A percentile compares a stretch with the other conserved stretches of the same genome.
Evolutionary conservation across 345 rosid species (phyloP).

Genomic region (Gossypioides kirkii): DNA sequence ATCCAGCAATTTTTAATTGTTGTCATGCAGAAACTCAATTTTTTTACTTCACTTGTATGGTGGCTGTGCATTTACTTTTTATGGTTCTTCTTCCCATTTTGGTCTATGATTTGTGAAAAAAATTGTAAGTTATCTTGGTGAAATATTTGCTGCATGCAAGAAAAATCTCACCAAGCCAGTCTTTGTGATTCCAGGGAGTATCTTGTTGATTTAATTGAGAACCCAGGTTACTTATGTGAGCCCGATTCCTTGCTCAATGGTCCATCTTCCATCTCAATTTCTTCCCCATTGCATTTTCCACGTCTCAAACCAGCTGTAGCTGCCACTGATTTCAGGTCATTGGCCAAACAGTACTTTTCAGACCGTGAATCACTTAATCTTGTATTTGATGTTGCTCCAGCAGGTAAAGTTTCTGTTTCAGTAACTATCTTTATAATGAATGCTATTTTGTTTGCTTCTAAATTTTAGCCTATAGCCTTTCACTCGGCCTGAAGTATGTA

Average conservation of each 20-base stretch:
- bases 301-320: constrained; percentile 62
- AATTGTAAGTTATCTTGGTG: constrained; percentile 4
- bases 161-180: constrained; percentile 23
- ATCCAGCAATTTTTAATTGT: not conserved
- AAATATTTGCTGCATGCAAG: not conserved
- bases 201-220: constrained; percentile 85
- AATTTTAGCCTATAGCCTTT: not conserved
- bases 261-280: constrained; percentile 84
- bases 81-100: not conserved
- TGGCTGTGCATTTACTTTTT: not conserved
- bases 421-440: not conserved
- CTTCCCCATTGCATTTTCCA: constrained; percentile 96
- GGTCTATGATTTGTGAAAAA: not conserved
- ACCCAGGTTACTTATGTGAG: constrained; percentile 84
- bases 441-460: not conserved
- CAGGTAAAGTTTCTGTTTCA: constrained; percentile 48
- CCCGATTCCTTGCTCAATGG: constrained; percentile 97
- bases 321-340: constrained; percentile 63
- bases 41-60: constrained; percentile 8
- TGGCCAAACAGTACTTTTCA: constrained; percentile 88
- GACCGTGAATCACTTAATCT: constrained; percentile 74
- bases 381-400: constrained; percentile 64
- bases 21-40: not conserved
- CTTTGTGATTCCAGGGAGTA: constrained; percentile 73
- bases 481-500: not conserved